A percentile compares a stretch with the other conserved stretches of the same genome.
phyloP scores from a whole-genome alignment of 129 eudicot species.

The Scalesia atractyloides region DNA sequence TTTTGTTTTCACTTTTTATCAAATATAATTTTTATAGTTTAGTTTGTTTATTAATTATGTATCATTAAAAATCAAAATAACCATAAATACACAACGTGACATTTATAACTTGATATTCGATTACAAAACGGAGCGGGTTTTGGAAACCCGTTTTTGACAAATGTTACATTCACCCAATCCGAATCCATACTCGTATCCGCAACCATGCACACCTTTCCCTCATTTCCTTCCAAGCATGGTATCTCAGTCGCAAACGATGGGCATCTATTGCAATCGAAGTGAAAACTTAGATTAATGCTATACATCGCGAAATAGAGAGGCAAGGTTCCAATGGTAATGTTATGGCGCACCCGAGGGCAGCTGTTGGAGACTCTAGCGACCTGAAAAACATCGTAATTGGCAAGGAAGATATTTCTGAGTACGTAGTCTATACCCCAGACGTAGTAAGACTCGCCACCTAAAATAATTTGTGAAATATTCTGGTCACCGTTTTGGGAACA shows the following conservation, averaged over 20 bases:
- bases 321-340: background rate
- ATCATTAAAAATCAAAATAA: too few species aligned
- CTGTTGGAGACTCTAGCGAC: background rate
- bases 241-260: background rate
- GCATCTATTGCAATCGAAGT: background rate
- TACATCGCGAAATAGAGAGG: background rate
- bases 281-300: background rate
- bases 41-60: too few species aligned
- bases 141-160: too few species aligned
- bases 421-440: background rate
- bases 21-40: too few species aligned
- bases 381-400: conserved; percentile 16
- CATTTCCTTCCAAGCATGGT: background rate
- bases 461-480: background rate
- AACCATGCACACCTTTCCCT: background rate
- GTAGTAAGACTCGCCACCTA: background rate
- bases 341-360: background rate
- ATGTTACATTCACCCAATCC: too few species aligned
- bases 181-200: background rate
- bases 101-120: too few species aligned
- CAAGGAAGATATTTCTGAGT: background rate
- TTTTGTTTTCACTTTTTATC: too few species aligned
- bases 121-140: too few species aligned
- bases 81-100: too few species aligned
- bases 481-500: background rate